A percentile compares a stretch with the other conserved stretches of the same genome.
phyloP scores from a whole-genome alignment of 345 rosid species.

The Lumnitzera racemosa region DNA sequence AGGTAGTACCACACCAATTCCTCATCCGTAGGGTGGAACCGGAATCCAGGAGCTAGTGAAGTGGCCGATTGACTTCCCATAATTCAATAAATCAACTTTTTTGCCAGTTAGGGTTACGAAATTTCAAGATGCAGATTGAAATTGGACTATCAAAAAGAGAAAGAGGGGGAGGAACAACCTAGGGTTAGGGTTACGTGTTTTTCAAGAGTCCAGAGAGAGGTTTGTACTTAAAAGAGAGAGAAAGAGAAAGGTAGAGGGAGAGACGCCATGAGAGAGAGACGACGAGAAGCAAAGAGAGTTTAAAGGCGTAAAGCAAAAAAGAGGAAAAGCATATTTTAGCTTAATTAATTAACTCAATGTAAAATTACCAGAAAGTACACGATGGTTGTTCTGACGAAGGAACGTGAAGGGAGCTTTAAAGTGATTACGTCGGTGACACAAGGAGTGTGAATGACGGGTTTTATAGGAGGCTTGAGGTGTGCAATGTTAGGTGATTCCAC shows the following conservation, averaged over 20 bases:
- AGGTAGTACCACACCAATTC: slow-evolving; percentile 92
- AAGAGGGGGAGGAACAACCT: slow-evolving; percentile 1
- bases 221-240: background rate
- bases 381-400: too few species aligned
- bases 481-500: too few species aligned
- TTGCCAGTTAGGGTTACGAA: background rate
- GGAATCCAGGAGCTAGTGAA: slow-evolving; percentile 83
- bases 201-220: background rate
- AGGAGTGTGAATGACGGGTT: too few species aligned
- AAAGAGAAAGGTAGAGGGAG: background rate
- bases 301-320: background rate
- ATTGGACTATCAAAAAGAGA: background rate
- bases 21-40: slow-evolving; percentile 94
- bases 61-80: slow-evolving; percentile 52
- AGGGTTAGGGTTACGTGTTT: slow-evolving; percentile 4
- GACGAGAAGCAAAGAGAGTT: background rate
- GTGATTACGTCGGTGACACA: too few species aligned
- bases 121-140: too few species aligned
- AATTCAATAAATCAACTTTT: background rate
- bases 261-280: background rate
- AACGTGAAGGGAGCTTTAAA: too few species aligned
- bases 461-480: too few species aligned
- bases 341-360: too few species aligned
- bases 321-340: too few species aligned
- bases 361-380: too few species aligned